Base-by-base conservation (phyloP, 2,329 filamentous ascomycete species). In the Spiromastix sp. region DNA sequence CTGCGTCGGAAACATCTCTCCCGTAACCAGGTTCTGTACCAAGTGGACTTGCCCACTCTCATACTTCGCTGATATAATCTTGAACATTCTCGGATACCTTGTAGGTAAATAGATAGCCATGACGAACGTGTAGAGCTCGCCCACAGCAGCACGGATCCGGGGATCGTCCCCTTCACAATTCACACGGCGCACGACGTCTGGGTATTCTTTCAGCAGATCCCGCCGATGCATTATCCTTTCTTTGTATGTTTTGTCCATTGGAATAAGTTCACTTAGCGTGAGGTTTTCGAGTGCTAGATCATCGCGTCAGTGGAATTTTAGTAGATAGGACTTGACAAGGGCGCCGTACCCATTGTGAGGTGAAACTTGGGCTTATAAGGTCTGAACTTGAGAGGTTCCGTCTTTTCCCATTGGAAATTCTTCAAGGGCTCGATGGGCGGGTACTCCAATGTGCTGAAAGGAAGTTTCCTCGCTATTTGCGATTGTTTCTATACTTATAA, bases 331-430 rank as follows among this genome's bases (percentile, higher is more conserved):
- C 10, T 19, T 32, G 30, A 13, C 18, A 13, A 32, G 9, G 10
- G 12, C 15, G 22, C 12, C n/a, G 15, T 54, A 76, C 74, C 70
- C 75, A 79, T 79, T 4, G 74, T 77, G 33, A 79, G 52, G 48
- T 78, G 67, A 48, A 74, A 79, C 45, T 69, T 75, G 4, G 71
- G 66, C 50, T 74, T 77, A 53, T 77, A 77, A 0, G 71, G 69
- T 10, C 74, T 61, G 8, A 74, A 49, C 38, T 71, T 64, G 24
- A 74, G 48, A 0, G 72, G 74, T 37, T 68, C 60, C 20, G 64
- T 68, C 0, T 54, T 60, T 34, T 59, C 48, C 63, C 71, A 70
- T 39, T 72, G 54, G 43, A 78, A 73, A 37, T 63, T 51, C 2
- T 49, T 30, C 3, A 76, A 55, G 3, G 71, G 63, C 15, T 41